Base-by-base conservation (phyloP, 768 basidiomycete genomes). In the Dendrothele bispora region DNA sequence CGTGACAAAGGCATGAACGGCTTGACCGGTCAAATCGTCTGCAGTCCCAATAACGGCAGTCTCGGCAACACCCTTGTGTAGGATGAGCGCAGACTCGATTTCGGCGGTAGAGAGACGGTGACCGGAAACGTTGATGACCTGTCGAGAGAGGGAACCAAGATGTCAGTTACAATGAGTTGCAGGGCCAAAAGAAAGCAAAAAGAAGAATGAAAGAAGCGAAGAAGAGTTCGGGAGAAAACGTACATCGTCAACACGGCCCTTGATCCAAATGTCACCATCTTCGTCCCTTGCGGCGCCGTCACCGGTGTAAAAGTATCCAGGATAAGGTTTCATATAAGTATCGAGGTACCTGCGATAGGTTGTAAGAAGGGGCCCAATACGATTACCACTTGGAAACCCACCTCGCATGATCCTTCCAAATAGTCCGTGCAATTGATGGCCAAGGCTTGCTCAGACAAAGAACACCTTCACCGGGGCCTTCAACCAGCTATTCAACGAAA, bases 221-320 rank as follows among this genome's bases (percentile, higher is more conserved):
- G 42, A 46, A 45, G 47, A 50, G 25, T 49, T 43, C 20, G 35
- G 40, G 6, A 47, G 17, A 50, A 24, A 4, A 55, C 77, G 69
- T 55, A 77, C 46, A 81, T 88, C 94, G 66, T 99, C 97, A 41
- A 98, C 82, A 55, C 97, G 84, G 43, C 95, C 97, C 68, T 93
- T 93, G 69, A 99, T 98, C 95, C 97, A 98, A 63, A 95, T 89
- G 71, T 99, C 98, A 2, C 95, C 97, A 57, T 98, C 84, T 55
- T 87, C 83, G 61, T 98, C 97, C 18, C 95, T 82, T 12, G 88
- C 87, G 24, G 95, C 95, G 36, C 95, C 97, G 59, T 99, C 95
- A 20, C 97, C 97, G n/a, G 95, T 98, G 70, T 88, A 97, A 78
- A 91, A 98, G 63, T 77, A 72, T 6, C 95, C 95, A 5, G 91